Evolutionary conservation across 2,329 filamentous ascomycete genomes (phyloP), one percentile per base, ranked within the genome.

Genomic region (Colletotrichum eremochloae): DNA sequence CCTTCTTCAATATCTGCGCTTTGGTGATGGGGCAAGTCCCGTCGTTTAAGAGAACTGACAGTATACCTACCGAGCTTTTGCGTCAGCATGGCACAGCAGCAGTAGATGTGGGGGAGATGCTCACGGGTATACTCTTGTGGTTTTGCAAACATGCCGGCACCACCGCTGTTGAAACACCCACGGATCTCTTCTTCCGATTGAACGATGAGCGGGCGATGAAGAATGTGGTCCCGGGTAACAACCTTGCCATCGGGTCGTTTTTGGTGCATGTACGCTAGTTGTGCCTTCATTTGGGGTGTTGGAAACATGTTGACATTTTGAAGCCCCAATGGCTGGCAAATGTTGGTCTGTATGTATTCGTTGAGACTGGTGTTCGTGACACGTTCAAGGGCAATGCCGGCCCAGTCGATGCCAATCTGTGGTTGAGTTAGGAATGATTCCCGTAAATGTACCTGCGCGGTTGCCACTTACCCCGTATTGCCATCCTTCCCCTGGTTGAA

Each of bases 401-500:
- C 88, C 87, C 87, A 90, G 75, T 90, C 88, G 11, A 89, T 81
- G 2, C 58, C 56, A 2, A 69, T 31, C 69, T 72, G 14, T 79
- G 79, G 8, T 82, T 81, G 87, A 20, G 18, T 91, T 18, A 57
- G 14, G 15, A 20, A 46, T 15, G 9, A 24, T 40, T 18, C 29
- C n/a, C 0, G 4, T 36, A 67, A 48, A 38, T 15, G 3, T 1
- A 31, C 31, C 1, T 6, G 14, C 75, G 3, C 5, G 3, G 1
- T 3, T 12, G 12, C 9, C 3, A 80, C 83, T 81, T 79, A 88
- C 86, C 0, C 87, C 87, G 31, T 93, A 92, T 68, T 89, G 84
- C 88, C 89, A 93, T 3, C 82, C 82, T 33, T 86, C 84, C 0
- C 91, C 91, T 0, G 91, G 91, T 74, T 93, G 89, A 74, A 91